Conservation (phyloP, 2,329 filamentous ascomycete species). For the Metarhizium album region DNA sequence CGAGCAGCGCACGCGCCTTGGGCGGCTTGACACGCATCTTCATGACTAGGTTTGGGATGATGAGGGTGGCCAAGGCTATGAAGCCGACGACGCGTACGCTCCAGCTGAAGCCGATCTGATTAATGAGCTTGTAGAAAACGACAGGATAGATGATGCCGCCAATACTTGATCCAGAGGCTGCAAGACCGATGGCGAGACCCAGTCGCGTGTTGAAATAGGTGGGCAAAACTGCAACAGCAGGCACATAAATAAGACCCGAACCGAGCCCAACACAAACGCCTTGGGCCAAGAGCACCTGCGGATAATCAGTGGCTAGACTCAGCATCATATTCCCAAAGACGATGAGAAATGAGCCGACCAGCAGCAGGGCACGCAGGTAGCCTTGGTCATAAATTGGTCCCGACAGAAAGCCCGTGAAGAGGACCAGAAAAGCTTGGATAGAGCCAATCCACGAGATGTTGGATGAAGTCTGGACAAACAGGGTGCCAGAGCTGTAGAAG, state of each 20-base stretch:
- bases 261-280: slow-evolving; percentile 27
- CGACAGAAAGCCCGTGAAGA: slow-evolving; percentile 28
- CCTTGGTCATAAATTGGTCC: slow-evolving; percentile 33
- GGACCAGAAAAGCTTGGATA: slow-evolving; percentile 29
- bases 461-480: slow-evolving; percentile 21
- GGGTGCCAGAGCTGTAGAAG: slow-evolving; percentile 28
- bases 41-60: slow-evolving; percentile 29
- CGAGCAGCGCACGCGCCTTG: slow-evolving; percentile 4
- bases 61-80: slow-evolving; percentile 20
- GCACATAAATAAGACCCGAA: slow-evolving; percentile 20
- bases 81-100: slow-evolving; percentile 18
- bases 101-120: slow-evolving; percentile 18
- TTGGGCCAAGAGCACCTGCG: slow-evolving; percentile 29
- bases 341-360: slow-evolving; percentile 23
- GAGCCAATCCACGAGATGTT: slow-evolving; percentile 36
- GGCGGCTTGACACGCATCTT: slow-evolving; percentile 22
- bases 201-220: slow-evolving; percentile 20
- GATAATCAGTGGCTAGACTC: slow-evolving; percentile 32
- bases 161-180: slow-evolving; percentile 19
- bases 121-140: slow-evolving; percentile 13
- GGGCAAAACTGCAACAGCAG: slow-evolving; percentile 22
- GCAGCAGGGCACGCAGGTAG: slow-evolving; percentile 27
- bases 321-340: slow-evolving; percentile 33
- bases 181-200: slow-evolving; percentile 22
- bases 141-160: slow-evolving; percentile 24